Evolutionary conservation across 73 alveolate genomes (phyloP).

Genomic region (Paramecium sexaurelia): DNA sequence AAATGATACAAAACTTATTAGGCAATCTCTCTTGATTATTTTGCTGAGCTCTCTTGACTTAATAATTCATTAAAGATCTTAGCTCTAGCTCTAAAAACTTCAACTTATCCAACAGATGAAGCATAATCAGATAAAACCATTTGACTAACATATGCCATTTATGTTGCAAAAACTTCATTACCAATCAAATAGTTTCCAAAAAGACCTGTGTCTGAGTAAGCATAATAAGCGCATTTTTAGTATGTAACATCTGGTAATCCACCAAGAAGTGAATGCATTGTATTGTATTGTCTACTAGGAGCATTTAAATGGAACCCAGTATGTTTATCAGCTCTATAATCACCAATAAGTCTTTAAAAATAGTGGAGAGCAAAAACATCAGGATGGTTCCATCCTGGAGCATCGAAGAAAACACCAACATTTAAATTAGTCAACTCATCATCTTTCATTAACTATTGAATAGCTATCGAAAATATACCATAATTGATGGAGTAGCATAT

Average conservation of each 20-base stretch:
- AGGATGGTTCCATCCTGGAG: conserved; percentile 75
- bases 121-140: conserved; percentile 65
- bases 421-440: conserved; percentile 86
- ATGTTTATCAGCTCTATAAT: conserved; percentile 75
- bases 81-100: conserved; percentile 84
- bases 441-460: conserved; percentile 77
- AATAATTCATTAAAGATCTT: conserved; percentile 74
- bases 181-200: conserved; percentile 82
- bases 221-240: conserved; percentile 71
- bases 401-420: conserved; percentile 84
- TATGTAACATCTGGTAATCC: conserved; percentile 83
- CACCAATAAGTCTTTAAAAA: conserved; percentile 76
- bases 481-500: conserved; percentile 80
- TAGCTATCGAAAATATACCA: background rate
- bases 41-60: conserved; percentile 66
- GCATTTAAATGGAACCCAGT: conserved; percentile 84
- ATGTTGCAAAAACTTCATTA: conserved; percentile 80
- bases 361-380: conserved; percentile 80
- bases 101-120: conserved; percentile 72
- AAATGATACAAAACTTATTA: conserved; percentile 17
- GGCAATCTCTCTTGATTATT: conserved; percentile 64
- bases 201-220: conserved; percentile 83
- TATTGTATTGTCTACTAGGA: conserved; percentile 77
- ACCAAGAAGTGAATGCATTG: conserved; percentile 80
- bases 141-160: conserved; percentile 68